Conservation (phyloP, 1,139 yeast species). For the Yamadazyma atlantica region DNA sequence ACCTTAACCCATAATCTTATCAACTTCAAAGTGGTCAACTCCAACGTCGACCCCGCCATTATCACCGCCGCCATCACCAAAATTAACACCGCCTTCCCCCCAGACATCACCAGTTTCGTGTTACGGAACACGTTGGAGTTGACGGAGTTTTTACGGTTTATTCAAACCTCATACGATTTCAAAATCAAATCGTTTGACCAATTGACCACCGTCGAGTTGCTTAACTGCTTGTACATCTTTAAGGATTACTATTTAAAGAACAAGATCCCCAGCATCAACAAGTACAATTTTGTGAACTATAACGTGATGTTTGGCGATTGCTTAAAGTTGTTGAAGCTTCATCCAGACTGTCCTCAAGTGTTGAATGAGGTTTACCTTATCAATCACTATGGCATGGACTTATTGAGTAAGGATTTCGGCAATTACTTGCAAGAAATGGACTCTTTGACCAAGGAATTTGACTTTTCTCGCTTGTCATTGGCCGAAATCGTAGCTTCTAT, state of each 20-base stretch:
- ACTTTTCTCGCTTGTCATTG: slow-evolving; percentile 16
- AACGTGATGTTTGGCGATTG: slow-evolving; percentile 24
- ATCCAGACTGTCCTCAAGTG: slow-evolving; percentile 14
- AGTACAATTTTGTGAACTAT: slow-evolving; percentile 19
- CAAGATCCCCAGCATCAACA: slow-evolving; percentile 19
- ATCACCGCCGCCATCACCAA: slow-evolving; percentile 9
- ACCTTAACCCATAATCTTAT: slow-evolving; percentile 4
- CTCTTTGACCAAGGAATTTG: slow-evolving; percentile 23
- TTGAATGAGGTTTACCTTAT: slow-evolving; percentile 14
- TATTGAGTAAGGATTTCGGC: slow-evolving; percentile 12
- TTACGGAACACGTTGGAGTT: slow-evolving; percentile 22
- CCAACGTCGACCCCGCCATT: slow-evolving; percentile 6
- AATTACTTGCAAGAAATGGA: slow-evolving; percentile 26
- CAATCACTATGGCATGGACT: slow-evolving; percentile 20
- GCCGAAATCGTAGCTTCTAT: slow-evolving; percentile 21
- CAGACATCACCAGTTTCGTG: slow-evolving; percentile 18
- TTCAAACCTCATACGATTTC: slow-evolving; percentile 22
- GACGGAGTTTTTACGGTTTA: slow-evolving; percentile 22
- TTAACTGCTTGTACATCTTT: slow-evolving; percentile 30
- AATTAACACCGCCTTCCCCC: slow-evolving; percentile 7
- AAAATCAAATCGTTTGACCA: slow-evolving; percentile 24
- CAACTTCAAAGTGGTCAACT: slow-evolving; percentile 6
- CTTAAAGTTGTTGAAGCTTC: slow-evolving; percentile 15
- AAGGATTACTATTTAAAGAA: slow-evolving; percentile 24
- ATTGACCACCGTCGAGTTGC: slow-evolving; percentile 28